These are phyloP conservation scores for Blastobotrys mokoenaii DNA, from an alignment of 805 yeast species.

Conservation along the genomic window DNA sequence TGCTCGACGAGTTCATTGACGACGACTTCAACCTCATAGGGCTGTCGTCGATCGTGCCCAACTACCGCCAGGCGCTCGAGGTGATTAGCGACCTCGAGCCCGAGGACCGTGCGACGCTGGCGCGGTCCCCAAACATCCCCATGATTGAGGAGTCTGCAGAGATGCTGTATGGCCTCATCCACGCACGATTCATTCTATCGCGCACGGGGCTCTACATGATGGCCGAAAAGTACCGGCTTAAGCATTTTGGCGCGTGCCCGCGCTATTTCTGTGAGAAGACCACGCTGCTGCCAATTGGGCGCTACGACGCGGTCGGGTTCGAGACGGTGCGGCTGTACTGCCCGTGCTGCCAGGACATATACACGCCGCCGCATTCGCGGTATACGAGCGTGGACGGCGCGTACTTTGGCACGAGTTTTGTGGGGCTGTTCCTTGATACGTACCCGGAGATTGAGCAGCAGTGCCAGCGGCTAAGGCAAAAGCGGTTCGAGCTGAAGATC, in stretches of 20 bases:
- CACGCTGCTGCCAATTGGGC: slow-evolving; percentile 85
- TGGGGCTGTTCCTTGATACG: slow-evolving; percentile 84
- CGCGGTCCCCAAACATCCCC: slow-evolving; percentile 60
- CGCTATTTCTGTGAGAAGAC: slow-evolving; percentile 83
- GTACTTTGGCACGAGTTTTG: slow-evolving; percentile 91
- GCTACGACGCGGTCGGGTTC: slow-evolving; percentile 82
- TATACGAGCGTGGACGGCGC: slow-evolving; percentile 92
- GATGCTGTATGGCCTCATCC: slow-evolving; percentile 85
- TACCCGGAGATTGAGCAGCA: slow-evolving; percentile 85
- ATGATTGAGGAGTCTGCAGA: slow-evolving; percentile 86
- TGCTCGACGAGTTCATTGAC: slow-evolving; percentile 84
- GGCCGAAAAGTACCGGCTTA: slow-evolving; percentile 87
- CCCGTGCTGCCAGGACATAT: slow-evolving; percentile 89
- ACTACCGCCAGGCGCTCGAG: slow-evolving; percentile 85
- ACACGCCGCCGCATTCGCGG: slow-evolving; percentile 79
- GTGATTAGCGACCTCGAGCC: slow-evolving; percentile 81
- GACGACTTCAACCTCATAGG: slow-evolving; percentile 97
- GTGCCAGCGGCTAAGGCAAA: slow-evolving; percentile 46
- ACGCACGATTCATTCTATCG: slow-evolving; percentile 82
- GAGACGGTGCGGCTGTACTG: slow-evolving; percentile 90
- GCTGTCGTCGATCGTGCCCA: slow-evolving; percentile 73
- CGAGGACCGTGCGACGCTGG: slow-evolving; percentile 43
- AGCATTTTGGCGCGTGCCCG: slow-evolving; percentile 88
- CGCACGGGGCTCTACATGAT: slow-evolving; percentile 77
- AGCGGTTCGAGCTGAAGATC: slow-evolving; percentile 53